These are phyloP conservation scores for Pythium diclinum DNA, from an alignment of 352 stramenopile genomes.

Conservation along the genomic window DNA sequence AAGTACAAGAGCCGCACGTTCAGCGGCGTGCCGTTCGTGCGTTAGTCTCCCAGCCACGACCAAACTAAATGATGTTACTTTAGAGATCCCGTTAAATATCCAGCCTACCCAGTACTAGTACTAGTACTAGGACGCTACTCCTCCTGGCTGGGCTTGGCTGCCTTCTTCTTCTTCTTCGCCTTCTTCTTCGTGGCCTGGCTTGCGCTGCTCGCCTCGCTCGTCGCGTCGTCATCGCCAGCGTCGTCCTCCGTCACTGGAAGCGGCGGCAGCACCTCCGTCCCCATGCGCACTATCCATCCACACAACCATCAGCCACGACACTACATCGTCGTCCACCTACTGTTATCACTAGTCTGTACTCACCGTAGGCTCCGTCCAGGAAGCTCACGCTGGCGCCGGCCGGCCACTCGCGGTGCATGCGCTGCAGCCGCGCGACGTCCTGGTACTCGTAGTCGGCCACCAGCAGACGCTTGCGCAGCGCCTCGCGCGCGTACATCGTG, in stretches of 20 bases:
- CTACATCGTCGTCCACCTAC: background rate
- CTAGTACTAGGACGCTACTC: too few relatives aligned
- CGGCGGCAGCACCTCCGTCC: constrained; percentile 33
- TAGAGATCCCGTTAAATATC: constrained; percentile 4
- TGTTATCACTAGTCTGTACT: constrained; percentile 7
- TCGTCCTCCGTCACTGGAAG: constrained; percentile 20
- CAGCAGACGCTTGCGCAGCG: constrained; percentile 51
- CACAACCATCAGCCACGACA: background rate
- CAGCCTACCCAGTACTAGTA: background rate
- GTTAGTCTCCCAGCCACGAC: background rate
- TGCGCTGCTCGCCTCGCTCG: background rate
- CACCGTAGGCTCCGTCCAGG: constrained; percentile 51
- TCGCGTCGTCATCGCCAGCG: background rate
- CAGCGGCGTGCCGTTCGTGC: constrained; percentile 93
- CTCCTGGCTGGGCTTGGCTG: constrained; percentile 26
- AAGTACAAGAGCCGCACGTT: constrained; percentile 85
- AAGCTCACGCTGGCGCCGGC: constrained; percentile 35
- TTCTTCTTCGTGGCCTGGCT: constrained; percentile 20
- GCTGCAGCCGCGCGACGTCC: constrained; percentile 35
- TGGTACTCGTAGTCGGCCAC: constrained; percentile 55
- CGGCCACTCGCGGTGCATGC: constrained; percentile 46
- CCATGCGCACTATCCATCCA: constrained; percentile 20
- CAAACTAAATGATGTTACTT: background rate
- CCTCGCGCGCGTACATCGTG: constrained; percentile 63
- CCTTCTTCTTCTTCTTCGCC: constrained; percentile 46